These are phyloP conservation scores for Hypericum androsaemum DNA, from an alignment of 345 rosid genomes.

Conservation along the genomic window DNA sequence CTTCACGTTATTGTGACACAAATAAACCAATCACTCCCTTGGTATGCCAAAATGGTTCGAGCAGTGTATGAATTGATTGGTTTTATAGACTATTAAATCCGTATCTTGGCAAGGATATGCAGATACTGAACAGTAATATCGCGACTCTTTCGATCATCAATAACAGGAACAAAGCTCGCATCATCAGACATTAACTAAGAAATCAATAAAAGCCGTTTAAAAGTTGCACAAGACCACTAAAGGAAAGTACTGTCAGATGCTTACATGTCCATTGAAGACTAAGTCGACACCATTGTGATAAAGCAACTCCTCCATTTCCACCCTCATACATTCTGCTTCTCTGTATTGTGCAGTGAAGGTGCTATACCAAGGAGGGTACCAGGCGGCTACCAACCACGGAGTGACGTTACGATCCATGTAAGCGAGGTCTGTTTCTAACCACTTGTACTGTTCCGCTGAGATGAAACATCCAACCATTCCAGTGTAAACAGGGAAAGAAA, in stretches of 20 bases:
- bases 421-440: slow-evolving; percentile 64
- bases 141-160: too few relatives aligned
- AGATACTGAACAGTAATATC: too few relatives aligned
- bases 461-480: neutral
- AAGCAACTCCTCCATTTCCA: slow-evolving; percentile 67
- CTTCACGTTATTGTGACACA: slow-evolving; percentile 24
- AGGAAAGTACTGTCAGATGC: slow-evolving; percentile 2
- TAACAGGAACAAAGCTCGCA: too few relatives aligned
- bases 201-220: too few relatives aligned
- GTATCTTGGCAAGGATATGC: too few relatives aligned
- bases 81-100: too few relatives aligned
- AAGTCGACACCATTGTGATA: slow-evolving; percentile 51
- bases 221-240: too few relatives aligned
- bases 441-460: slow-evolving; percentile 65
- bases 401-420: slow-evolving; percentile 53
- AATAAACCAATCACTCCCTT: neutral
- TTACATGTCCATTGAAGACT: slow-evolving; percentile 77
- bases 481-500: neutral
- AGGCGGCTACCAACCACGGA: slow-evolving; percentile 80
- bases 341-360: slow-evolving; percentile 66
- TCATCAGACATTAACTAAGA: too few relatives aligned
- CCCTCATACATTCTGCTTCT: slow-evolving; percentile 86
- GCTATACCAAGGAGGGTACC: slow-evolving; percentile 91
- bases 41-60: neutral
- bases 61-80: too few relatives aligned